phyloP scores from a whole-genome alignment of 164 flowering plant genomes.

The Vitis vinifera region DNA sequence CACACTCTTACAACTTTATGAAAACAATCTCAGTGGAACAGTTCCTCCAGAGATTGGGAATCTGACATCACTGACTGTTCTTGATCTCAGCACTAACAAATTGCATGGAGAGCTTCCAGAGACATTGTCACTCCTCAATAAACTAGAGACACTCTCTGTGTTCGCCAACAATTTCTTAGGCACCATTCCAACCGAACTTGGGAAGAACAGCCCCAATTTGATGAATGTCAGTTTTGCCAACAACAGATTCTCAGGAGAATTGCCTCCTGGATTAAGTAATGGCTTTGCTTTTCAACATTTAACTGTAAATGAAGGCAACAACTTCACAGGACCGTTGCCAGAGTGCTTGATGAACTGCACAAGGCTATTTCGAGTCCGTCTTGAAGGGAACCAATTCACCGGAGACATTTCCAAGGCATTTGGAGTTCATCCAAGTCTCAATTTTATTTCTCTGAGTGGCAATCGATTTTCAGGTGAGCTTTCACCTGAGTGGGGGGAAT shows the following conservation, averaged over 20 bases:
- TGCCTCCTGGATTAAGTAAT: slow-evolving; percentile 59
- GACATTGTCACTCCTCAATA: slow-evolving; percentile 27
- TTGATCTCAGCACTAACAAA: slow-evolving; percentile 36
- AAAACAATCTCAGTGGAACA: slow-evolving; percentile 29
- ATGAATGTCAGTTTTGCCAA: slow-evolving; percentile 41
- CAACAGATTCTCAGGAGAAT: slow-evolving; percentile 61
- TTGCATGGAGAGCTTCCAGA: slow-evolving; percentile 36
- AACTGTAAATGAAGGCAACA: slow-evolving; percentile 40
- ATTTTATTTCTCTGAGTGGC: slow-evolving; percentile 17
- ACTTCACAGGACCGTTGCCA: slow-evolving; percentile 58
- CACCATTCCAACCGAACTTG: slow-evolving; percentile 37
- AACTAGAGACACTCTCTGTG: slow-evolving; percentile 20
- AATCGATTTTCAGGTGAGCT: slow-evolving; percentile 30
- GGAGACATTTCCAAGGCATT: slow-evolving; percentile 29
- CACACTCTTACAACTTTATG: no score
- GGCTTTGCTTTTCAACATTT: slow-evolving; percentile 33
- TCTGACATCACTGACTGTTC: slow-evolving; percentile 5
- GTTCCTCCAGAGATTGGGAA: slow-evolving; percentile 41
- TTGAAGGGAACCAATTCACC: slow-evolving; percentile 50
- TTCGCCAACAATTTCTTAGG: slow-evolving; percentile 39
- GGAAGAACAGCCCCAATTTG: slow-evolving; percentile 24
- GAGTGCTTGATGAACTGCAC: slow-evolving; percentile 58
- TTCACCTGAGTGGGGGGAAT: slow-evolving; percentile 34
- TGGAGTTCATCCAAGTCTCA: slow-evolving; percentile 28
- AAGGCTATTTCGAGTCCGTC: slow-evolving; percentile 39